These are phyloP conservation scores for Cutaneotrichosporon curvatum DNA, from an alignment of 1,284 basidiomycete species.

Conservation along the genomic window DNA sequence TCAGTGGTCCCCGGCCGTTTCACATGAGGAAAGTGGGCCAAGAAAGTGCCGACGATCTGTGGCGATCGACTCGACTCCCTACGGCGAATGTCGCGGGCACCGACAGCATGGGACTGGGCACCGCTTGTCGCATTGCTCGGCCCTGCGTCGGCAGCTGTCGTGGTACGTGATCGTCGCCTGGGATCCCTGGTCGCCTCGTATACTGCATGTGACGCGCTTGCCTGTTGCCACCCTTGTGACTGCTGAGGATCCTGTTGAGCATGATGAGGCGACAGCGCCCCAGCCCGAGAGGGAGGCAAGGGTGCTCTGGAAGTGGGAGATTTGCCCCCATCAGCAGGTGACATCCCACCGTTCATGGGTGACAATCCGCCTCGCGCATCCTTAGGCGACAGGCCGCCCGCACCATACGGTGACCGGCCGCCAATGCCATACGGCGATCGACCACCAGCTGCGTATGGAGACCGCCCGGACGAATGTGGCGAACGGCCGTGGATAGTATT, in stretches of 20 bases:
- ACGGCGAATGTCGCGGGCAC: not conserved
- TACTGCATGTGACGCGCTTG: not conserved
- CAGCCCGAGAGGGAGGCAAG: too few relatives aligned
- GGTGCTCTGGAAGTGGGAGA: too few relatives aligned
- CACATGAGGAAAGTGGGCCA: not conserved
- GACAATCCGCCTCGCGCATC: not conserved
- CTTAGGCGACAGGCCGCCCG: not conserved
- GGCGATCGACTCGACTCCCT: too few relatives aligned
- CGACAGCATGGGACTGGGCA: too few relatives aligned
- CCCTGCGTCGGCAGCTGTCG: not conserved
- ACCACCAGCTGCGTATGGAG: not conserved
- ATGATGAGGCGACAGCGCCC: too few relatives aligned
- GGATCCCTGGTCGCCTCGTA: constrained; percentile 4
- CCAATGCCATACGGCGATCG: not conserved
- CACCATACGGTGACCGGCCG: not conserved
- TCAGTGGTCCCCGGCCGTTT: too few relatives aligned
- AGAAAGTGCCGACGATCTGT: not conserved
- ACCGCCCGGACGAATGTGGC: too few relatives aligned
- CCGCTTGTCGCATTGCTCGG: too few relatives aligned
- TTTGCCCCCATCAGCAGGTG: not conserved
- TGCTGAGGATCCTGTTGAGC: not conserved
- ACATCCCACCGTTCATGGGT: not conserved
- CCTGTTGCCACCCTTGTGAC: not conserved
- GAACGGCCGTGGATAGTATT: too few relatives aligned
- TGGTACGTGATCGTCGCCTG: not conserved